These are phyloP conservation scores for Raddia guianensis DNA, from an alignment of 176 grass and related monocot genomes.

Conservation along the genomic window DNA sequence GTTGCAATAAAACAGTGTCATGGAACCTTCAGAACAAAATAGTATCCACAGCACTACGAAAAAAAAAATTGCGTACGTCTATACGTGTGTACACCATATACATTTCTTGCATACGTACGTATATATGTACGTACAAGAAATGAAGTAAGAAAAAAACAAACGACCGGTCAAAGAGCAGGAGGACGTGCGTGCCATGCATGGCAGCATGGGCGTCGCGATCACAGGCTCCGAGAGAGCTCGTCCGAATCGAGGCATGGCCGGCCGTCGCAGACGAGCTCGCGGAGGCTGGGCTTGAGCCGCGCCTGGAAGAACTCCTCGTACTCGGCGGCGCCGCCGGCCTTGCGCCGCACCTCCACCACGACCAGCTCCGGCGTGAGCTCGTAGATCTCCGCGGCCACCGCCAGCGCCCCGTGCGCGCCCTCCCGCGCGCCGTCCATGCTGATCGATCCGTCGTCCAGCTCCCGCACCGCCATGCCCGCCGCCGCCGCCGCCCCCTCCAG, in stretches of 20 bases:
- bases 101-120: neutral
- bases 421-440: slow-evolving; percentile 90
- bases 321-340: slow-evolving; percentile 74
- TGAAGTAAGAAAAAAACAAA: neutral
- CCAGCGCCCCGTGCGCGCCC: slow-evolving; percentile 82
- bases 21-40: slow-evolving; percentile 23
- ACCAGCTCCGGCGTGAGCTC: slow-evolving; percentile 80
- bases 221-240: slow-evolving; percentile 36
- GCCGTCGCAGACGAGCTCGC: slow-evolving; percentile 46
- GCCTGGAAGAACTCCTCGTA: slow-evolving; percentile 83
- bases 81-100: neutral
- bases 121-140: slow-evolving; percentile 3
- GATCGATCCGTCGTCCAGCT: slow-evolving; percentile 58
- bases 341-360: slow-evolving; percentile 84
- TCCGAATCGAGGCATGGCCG: neutral
- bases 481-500: slow-evolving; percentile 61
- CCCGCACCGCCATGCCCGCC: slow-evolving; percentile 56
- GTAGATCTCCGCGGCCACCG: slow-evolving; percentile 78
- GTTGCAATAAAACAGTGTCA: neutral
- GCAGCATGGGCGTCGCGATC: neutral
- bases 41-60: slow-evolving; percentile 36
- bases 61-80: neutral
- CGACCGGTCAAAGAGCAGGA: neutral
- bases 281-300: slow-evolving; percentile 64
- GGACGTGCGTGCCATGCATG: slow-evolving; percentile 23